A percentile compares a stretch with the other conserved stretches of the same genome.
Evolutionary conservation across 345 rosid species (phyloP).

Genomic region (Lumnitzera racemosa): DNA sequence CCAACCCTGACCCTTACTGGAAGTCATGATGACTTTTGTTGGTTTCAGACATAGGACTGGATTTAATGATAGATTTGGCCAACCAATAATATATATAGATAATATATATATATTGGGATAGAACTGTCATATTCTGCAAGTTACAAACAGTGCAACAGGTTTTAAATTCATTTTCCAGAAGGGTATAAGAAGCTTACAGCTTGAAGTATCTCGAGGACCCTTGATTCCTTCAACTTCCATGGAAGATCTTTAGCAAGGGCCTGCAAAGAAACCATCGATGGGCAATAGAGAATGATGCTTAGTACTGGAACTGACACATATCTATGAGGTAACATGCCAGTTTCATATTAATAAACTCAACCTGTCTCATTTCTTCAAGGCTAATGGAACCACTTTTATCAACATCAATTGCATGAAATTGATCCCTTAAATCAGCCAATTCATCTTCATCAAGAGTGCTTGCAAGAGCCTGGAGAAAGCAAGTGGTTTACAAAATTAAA

Average conservation of each 20-base stretch:
- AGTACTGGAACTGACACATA: background rate
- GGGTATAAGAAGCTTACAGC: slow-evolving; percentile 26
- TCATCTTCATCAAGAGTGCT: slow-evolving; percentile 41
- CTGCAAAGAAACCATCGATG: slow-evolving; percentile 16
- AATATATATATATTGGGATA: background rate
- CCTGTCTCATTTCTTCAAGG: slow-evolving; percentile 56
- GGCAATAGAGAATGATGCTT: background rate
- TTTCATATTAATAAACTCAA: slow-evolving; percentile 4
- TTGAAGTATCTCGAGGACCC: slow-evolving; percentile 40
- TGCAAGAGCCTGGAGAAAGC: slow-evolving; percentile 35
- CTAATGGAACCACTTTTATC: slow-evolving; percentile 48
- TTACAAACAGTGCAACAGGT: background rate
- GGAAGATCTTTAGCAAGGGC: slow-evolving; percentile 56
- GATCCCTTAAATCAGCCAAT: slow-evolving; percentile 40
- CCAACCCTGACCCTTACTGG: no score
- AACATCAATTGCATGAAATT: slow-evolving; percentile 43
- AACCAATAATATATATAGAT: no score
- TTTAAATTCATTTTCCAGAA: background rate
- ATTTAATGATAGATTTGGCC: no score
- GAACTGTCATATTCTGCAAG: background rate
- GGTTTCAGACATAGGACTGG: no score
- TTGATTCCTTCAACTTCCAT: slow-evolving; percentile 47
- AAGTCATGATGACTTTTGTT: no score
- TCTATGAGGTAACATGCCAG: background rate
- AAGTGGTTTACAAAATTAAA: background rate